Evolutionary conservation across 2,329 filamentous ascomycete genomes (phyloP), one percentile per base, ranked within the genome.

Genomic region (Colletotrichum horii): DNA sequence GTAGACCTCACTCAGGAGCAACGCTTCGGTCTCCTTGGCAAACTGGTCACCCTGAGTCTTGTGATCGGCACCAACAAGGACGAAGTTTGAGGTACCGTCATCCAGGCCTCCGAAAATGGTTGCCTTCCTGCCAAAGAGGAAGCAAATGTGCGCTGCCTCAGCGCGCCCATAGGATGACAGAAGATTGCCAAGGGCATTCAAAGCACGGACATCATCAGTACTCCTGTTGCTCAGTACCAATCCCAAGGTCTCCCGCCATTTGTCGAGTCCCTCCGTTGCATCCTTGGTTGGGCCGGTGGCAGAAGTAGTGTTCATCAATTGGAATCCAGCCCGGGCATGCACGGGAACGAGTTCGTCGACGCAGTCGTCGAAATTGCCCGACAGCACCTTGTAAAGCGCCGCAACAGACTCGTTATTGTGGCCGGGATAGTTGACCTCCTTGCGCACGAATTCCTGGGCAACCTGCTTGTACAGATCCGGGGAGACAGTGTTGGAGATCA

Each of bases 1-100:
- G 80, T 97, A 98, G 0, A 98, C 92, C 83, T 99, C 97, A 56
- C 95, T 98, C n/a, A 99, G 90, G 66, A 98, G 88, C n/a, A 98
- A 91, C 6, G 95, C 91, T 81, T 98, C 96, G 8, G 94, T 90
- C 80, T 98, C 96, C 78, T 93, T 92, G 69, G 93, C 93, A 77
- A 96, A 93, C 66, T 95, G 92, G 67, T 93, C 90, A 8, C 92
- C 90, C 75, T 94, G 91, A 64, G 91, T 91, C 75, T 91, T 89
- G 83, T 98, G 95, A 82, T 98, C 95, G 16, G 94, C 94, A 19
- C 97, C 96, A 26, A 99, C 88, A 9, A 98, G 90, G 8, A 97
- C 94, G 79, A 98, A 94, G 80, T 93, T 92, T 4, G 94, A 90
- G 61, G 92, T 91, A 1, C 93, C 89, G 80, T 99, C 96, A 82